Evolutionary conservation across 768 basidiomycete species (phyloP).

Genomic region (Lyophyllum shimeji): DNA sequence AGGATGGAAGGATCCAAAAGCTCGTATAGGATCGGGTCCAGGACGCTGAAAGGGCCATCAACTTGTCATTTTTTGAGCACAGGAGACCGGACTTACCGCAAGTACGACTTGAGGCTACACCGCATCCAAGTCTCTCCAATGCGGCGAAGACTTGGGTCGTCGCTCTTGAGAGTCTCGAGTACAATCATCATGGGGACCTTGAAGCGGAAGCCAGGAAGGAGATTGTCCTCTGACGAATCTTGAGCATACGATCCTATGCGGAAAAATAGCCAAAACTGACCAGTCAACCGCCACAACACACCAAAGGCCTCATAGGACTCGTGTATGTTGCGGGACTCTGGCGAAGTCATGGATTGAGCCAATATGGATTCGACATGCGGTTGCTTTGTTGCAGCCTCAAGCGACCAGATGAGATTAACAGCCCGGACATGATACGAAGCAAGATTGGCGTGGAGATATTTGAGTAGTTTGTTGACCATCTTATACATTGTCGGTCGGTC

Average conservation of each 20-base stretch:
- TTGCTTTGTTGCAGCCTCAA: conserved; percentile 56
- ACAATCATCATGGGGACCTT: conserved; percentile 87
- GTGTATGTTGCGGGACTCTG: conserved; percentile 43
- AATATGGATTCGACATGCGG: conserved; percentile 80
- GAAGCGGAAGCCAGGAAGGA: conserved; percentile 79
- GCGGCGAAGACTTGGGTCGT: conserved; percentile 71
- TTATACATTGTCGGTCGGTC: conserved; percentile 53
- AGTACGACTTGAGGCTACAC: conserved; percentile 87
- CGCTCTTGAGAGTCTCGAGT: conserved; percentile 76
- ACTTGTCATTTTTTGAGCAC: background rate
- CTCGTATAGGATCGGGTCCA: conserved; percentile 85
- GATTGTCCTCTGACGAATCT: conserved; percentile 57
- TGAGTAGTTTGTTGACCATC: conserved; percentile 68
- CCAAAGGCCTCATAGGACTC: conserved; percentile 87
- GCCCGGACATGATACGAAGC: conserved; percentile 79
- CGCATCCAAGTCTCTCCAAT: conserved; percentile 98
- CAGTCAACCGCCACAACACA: conserved; percentile 86
- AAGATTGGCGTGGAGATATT: conserved; percentile 66
- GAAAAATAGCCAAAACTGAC: conserved; percentile 35
- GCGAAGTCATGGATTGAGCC: conserved; percentile 65
- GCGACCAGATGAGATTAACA: conserved; percentile 78
- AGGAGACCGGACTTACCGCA: conserved; percentile 54
- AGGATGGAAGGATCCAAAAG: conserved; percentile 70
- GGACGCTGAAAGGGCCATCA: conserved; percentile 50
- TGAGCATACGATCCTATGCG: background rate